Evolutionary conservation across 2,329 filamentous ascomycete genomes (phyloP).

Genomic region (Claviceps spartinae): DNA sequence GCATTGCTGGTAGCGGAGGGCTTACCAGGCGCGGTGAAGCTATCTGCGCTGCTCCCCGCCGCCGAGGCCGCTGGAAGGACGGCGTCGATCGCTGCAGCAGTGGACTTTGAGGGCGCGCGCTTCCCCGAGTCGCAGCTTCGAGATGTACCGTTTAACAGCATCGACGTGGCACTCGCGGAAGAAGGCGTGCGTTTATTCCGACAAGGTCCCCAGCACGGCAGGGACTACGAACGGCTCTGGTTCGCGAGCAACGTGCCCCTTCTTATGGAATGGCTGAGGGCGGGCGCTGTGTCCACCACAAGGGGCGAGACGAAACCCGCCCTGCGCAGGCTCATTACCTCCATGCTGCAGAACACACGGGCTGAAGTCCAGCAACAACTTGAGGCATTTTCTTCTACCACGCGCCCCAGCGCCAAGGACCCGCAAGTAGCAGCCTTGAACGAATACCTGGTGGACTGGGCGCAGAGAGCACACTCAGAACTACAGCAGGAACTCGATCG

Average conservation of each 20-base stretch:
- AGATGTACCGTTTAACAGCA: slow-evolving; percentile 32
- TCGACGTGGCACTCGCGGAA: slow-evolving; percentile 51
- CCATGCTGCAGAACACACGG: slow-evolving; percentile 45
- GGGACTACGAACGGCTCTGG: slow-evolving; percentile 63
- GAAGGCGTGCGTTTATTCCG: slow-evolving; percentile 55
- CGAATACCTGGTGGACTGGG: slow-evolving; percentile 53
- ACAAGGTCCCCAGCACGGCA: slow-evolving; percentile 53
- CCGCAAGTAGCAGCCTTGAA: slow-evolving; percentile 33
- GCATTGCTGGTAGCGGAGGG: slow-evolving; percentile 63
- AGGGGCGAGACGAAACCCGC: slow-evolving; percentile 46
- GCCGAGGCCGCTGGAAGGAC: slow-evolving; percentile 18
- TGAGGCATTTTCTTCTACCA: slow-evolving; percentile 26
- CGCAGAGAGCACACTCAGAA: slow-evolving; percentile 68
- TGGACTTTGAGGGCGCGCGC: slow-evolving; percentile 40
- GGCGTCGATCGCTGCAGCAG: slow-evolving; percentile 35
- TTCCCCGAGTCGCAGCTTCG: slow-evolving; percentile 22
- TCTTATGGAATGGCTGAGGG: slow-evolving; percentile 52
- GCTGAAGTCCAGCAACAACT: slow-evolving; percentile 35
- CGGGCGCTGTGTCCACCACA: slow-evolving; percentile 26
- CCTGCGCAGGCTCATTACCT: slow-evolving; percentile 51
- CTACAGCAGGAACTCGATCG: slow-evolving; percentile 65
- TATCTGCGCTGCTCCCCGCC: slow-evolving; percentile 31
- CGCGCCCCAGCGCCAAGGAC: slow-evolving; percentile 18
- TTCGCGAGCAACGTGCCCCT: slow-evolving; percentile 54
- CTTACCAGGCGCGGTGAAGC: slow-evolving; percentile 48